phyloP scores from a whole-genome alignment of 1,139 yeast genomes.

The Suhomyces bolitotheri region DNA sequence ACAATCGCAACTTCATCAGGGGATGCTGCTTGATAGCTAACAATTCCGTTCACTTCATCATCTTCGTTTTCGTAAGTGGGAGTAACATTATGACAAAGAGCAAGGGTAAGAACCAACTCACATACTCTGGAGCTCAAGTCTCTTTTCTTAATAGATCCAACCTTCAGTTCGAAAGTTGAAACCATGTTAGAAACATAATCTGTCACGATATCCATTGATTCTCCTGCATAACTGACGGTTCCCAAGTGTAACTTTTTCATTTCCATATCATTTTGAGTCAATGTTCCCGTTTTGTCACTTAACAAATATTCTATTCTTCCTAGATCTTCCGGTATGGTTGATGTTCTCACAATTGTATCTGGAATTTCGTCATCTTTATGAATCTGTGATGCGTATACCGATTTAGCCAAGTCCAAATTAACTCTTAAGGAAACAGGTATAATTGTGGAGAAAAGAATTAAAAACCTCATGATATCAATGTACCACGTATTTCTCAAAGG shows the following conservation, averaged over 20 bases:
- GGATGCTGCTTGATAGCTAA: slow-evolving; percentile 94
- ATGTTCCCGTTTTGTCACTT: slow-evolving; percentile 95
- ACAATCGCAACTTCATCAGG: slow-evolving; percentile 99
- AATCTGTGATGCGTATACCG: slow-evolving; percentile 93
- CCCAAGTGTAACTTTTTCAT: slow-evolving; percentile 91
- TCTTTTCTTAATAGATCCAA: slow-evolving; percentile 32
- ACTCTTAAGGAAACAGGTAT: slow-evolving; percentile 96
- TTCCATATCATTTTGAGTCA: slow-evolving; percentile 98
- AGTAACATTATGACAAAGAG: slow-evolving; percentile 94
- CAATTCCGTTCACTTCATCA: slow-evolving; percentile 35
- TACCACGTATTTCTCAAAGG: slow-evolving; percentile 70
- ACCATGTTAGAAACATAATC: slow-evolving; percentile 54
- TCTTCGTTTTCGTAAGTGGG: slow-evolving; percentile 62
- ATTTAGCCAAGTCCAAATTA: slow-evolving; percentile 90
- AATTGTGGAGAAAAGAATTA: slow-evolving; percentile 89
- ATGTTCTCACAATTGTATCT: slow-evolving; percentile 90
- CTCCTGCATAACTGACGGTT: slow-evolving; percentile 87
- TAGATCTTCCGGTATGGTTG: slow-evolving; percentile 96
- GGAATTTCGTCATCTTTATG: slow-evolving; percentile 82
- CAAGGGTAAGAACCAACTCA: slow-evolving; percentile 77
- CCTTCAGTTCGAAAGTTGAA: slow-evolving; percentile 21
- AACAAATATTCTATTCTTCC: slow-evolving; percentile 92
- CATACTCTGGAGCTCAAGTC: slow-evolving; percentile 77
- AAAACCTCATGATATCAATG: slow-evolving; percentile 82
- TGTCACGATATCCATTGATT: slow-evolving; percentile 84